Conservation (phyloP, 2,329 filamentous ascomycete genomes). For the Penicillium olsonii region DNA sequence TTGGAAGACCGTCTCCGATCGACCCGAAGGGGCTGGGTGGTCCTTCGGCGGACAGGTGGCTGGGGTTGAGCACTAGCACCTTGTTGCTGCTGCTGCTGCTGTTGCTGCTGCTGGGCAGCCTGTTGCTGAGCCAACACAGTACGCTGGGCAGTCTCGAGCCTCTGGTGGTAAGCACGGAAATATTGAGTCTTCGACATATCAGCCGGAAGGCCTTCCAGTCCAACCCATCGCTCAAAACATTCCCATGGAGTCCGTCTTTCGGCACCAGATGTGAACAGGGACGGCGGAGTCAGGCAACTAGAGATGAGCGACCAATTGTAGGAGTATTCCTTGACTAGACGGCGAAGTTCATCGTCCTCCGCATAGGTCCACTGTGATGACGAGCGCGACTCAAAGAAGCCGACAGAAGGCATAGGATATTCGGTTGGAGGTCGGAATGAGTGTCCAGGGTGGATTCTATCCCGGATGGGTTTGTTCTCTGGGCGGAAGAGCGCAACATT, state of each 20-base stretch:
- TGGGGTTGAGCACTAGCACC: slow-evolving; percentile 54
- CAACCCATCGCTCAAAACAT: slow-evolving; percentile 96
- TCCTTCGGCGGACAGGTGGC: slow-evolving; percentile 65
- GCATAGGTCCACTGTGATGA: slow-evolving; percentile 88
- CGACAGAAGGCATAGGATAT: slow-evolving; percentile 83
- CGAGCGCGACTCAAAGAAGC: slow-evolving; percentile 83
- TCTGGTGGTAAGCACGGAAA: slow-evolving; percentile 73
- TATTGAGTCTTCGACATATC: slow-evolving; percentile 97
- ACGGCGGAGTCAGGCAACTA: slow-evolving; percentile 72
- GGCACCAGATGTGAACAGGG: slow-evolving; percentile 77
- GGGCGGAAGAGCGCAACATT: slow-evolving; percentile 86
- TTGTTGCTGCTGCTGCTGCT: slow-evolving; percentile 55
- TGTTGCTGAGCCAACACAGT: slow-evolving; percentile 61
- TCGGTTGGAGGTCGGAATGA: slow-evolving; percentile 93
- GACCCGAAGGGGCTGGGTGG: slow-evolving; percentile 75
- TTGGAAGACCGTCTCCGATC: slow-evolving; percentile 84
- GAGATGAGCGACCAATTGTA: slow-evolving; percentile 98
- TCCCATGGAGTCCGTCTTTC: slow-evolving; percentile 96
- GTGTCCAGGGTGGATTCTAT: slow-evolving; percentile 85
- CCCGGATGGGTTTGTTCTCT: slow-evolving; percentile 84
- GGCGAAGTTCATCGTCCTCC: slow-evolving; percentile 87
- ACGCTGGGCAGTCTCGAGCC: slow-evolving; percentile 64
- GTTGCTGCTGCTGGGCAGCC: slow-evolving; percentile 49
- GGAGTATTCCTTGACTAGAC: slow-evolving; percentile 84
- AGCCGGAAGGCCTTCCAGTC: slow-evolving; percentile 82